Evolutionary conservation across 2,329 filamentous ascomycete genomes (phyloP), one percentile per base, ranked within the genome.

Genomic region (Chrysoporthe deuterocubensis): DNA sequence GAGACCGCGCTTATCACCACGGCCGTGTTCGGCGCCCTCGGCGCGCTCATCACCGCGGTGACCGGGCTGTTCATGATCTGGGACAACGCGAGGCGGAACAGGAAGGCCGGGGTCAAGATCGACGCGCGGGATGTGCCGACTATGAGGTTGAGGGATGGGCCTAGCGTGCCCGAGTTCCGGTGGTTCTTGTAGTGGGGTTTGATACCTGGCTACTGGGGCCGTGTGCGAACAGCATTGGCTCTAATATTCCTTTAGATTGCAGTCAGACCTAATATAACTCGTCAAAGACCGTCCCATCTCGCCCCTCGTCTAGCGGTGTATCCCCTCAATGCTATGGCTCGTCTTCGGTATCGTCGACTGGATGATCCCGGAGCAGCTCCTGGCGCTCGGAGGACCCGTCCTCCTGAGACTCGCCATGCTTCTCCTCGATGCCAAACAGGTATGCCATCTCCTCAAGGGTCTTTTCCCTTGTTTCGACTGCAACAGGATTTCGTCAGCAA

Each of bases 1-100:
- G 81, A 86, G 65, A 89, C 89, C 0, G 90, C 90, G 0, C 77
- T 92, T 54, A 84, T 87, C 48, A 90, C 89, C 0, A 90, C 86
- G 2, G 88, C 88, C 0, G 83, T 82, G 2, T 90, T 90, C 79
- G 90, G 90, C 0, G 90, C 83, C 0, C 79, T 78, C 0, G 90
- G 90, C 0, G 83, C 84, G 34, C 68, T 86, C 1, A 75, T 89
- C 64, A 85, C 89, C 0, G 77, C 83, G 4, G 68, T 79, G n/a
- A 74, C 92, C 60, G 90, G 89, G 0, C 64, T 79, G 0, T 92
- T 84, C 73, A 92, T 92, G 90, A 79, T 85, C 52, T 75, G 83
- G 44, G 90, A 92, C 73, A 92, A 92, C 73, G 81, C 78, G 73
- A 81, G 86, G 59, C 83, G 90, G 60, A 85, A 92, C 72, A 76